Percentiles rank a stretch among this genome's conserved stretches.
Evolutionary conservation across 768 basidiomycete genomes (phyloP).

Genomic region (Psilocybe azurescens): DNA sequence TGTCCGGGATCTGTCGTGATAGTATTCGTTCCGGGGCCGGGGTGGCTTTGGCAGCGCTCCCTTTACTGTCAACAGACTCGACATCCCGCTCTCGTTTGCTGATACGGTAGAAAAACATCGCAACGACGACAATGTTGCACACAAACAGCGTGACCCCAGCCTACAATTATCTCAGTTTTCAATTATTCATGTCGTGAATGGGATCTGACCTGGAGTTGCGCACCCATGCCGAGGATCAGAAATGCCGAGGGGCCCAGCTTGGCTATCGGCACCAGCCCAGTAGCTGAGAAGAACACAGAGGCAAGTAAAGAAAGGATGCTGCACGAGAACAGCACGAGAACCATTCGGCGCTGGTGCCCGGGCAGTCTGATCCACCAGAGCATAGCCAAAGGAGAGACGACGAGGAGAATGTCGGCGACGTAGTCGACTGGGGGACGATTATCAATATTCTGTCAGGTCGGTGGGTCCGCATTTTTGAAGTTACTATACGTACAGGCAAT

Average conservation of each 20-base stretch:
- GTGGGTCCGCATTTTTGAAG: too few species aligned
- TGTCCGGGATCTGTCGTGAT: not conserved
- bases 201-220: slow-evolving; percentile 24
- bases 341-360: slow-evolving; percentile 21
- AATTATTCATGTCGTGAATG: too few species aligned
- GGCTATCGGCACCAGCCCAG: slow-evolving; percentile 11
- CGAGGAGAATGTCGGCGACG: slow-evolving; percentile 26
- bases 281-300: slow-evolving; percentile 24
- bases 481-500: not conserved
- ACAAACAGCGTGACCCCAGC: slow-evolving; percentile 23
- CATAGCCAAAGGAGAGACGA: slow-evolving; percentile 27
- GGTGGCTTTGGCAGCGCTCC: not conserved
- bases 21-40: not conserved
- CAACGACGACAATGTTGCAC: slow-evolving; percentile 29
- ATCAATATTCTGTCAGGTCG: too few species aligned
- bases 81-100: not conserved
- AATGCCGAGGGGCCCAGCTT: slow-evolving; percentile 11
- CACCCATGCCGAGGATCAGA: slow-evolving; percentile 13
- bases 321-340: slow-evolving; percentile 25
- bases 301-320: slow-evolving; percentile 25
- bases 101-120: slow-evolving; percentile 2
- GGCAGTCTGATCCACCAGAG: slow-evolving; percentile 29
- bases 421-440: slow-evolving; percentile 22
- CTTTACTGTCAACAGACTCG: not conserved
- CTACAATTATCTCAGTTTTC: slow-evolving; percentile 7